A percentile compares a stretch with the other conserved stretches of the same genome.
Evolutionary conservation across 345 rosid species (phyloP).

Genomic region (Mangifera indica): DNA sequence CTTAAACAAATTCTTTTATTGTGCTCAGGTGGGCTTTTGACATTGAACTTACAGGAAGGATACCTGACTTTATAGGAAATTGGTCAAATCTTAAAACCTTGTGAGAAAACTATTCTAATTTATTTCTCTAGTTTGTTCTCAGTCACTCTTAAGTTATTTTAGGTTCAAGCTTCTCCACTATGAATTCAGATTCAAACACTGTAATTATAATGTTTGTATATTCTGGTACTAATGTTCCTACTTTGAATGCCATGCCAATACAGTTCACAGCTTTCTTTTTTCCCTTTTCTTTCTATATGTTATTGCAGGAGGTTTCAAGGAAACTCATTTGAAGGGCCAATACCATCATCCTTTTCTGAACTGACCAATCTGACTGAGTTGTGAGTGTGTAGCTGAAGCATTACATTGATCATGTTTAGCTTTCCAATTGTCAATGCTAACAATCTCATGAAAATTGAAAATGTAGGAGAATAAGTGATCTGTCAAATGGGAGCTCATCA

Average conservation of each 20-base stretch:
- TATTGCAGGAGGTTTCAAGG: constrained; percentile 57
- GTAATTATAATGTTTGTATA: not conserved
- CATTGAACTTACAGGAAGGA: constrained; percentile 50
- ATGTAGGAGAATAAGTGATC: constrained; percentile 69
- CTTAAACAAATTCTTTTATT: not conserved
- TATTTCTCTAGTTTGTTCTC: not conserved
- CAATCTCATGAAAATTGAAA: too few species aligned
- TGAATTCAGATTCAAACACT: not conserved
- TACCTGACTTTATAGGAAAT: constrained; percentile 70
- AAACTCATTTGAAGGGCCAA: too few species aligned
- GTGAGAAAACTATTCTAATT: constrained; percentile 27
- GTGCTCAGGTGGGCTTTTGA: constrained; percentile 60
- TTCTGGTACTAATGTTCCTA: too few species aligned
- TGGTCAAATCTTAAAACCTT: constrained; percentile 49
- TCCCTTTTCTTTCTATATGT: too few species aligned
- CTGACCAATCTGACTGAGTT: constrained; percentile 46
- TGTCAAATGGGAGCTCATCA: constrained; percentile 48
- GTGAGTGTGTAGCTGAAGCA: constrained; percentile 33
- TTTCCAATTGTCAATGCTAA: not conserved
- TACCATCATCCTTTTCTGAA: constrained; percentile 57
- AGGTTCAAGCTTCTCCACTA: not conserved
- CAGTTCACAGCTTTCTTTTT: too few species aligned
- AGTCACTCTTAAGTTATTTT: not conserved
- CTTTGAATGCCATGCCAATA: too few species aligned
- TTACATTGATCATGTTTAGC: not conserved